Evolutionary conservation across 1,284 basidiomycete genomes (phyloP).

Genomic region (Exobasidium rhododendri): DNA sequence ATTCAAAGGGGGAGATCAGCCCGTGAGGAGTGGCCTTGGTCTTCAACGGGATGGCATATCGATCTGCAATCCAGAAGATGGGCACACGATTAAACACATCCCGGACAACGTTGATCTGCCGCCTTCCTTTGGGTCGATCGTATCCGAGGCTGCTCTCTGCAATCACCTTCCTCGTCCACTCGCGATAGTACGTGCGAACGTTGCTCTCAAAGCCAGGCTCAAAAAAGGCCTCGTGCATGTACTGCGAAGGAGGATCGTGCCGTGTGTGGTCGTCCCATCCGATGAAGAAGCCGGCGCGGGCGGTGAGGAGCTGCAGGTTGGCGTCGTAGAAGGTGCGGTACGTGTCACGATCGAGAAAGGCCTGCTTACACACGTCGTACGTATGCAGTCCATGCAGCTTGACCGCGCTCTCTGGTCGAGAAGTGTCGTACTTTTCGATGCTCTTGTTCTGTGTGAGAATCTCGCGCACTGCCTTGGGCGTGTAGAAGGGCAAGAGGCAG

Average conservation of each 20-base stretch:
- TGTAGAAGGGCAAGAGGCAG: constrained; percentile 82
- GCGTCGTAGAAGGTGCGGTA: constrained; percentile 22
- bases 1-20: constrained; percentile 58
- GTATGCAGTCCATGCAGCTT: constrained; percentile 57
- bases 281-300: constrained; percentile 18
- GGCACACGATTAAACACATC: constrained; percentile 69
- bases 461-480: constrained; percentile 57
- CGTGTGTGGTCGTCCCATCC: constrained; percentile 1
- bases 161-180: constrained; percentile 64
- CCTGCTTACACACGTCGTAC: constrained; percentile 60
- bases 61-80: constrained; percentile 59
- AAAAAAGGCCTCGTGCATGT: constrained; percentile 21
- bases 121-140: constrained; percentile 58
- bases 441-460: constrained; percentile 66
- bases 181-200: constrained; percentile 23
- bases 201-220: constrained; percentile 19
- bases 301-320: constrained; percentile 11
- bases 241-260: constrained; percentile 15
- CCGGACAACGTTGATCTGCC: constrained; percentile 66
- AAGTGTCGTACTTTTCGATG: constrained; percentile 59
- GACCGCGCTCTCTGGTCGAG: constrained; percentile 46
- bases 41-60: constrained; percentile 64
- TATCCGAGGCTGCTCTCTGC: constrained; percentile 61
- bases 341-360: constrained; percentile 44
- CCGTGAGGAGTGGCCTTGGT: constrained; percentile 61